Evolutionary conservation across 2,329 filamentous ascomycete genomes (phyloP).

Genomic region (Alternaria panax): DNA sequence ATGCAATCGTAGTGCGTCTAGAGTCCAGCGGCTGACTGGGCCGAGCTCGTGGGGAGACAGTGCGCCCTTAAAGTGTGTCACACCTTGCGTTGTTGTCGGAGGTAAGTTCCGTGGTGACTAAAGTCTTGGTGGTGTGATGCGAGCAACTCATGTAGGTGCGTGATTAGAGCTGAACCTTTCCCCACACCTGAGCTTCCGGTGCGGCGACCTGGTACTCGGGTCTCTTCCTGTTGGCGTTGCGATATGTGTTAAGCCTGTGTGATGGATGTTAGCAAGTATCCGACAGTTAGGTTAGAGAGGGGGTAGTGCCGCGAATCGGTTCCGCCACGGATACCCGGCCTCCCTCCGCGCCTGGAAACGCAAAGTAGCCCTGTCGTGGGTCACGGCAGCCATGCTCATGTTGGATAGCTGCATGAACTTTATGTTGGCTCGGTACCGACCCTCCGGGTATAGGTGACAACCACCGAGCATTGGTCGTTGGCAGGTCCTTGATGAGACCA

Average conservation of each 20-base stretch:
- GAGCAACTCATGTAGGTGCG: conserved; percentile 38
- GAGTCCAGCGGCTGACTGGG: conserved; percentile 12
- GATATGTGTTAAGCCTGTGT: conserved; percentile 28
- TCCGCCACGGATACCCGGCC: conserved; percentile 29
- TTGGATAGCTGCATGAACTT: background rate
- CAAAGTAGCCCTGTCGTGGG: conserved; percentile 8
- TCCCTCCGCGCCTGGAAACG: conserved; percentile 35
- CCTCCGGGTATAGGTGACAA: background rate
- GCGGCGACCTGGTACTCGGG: conserved; percentile 38
- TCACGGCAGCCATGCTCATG: background rate
- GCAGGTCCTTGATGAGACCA: background rate
- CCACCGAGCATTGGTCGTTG: background rate
- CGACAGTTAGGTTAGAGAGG: conserved; percentile 39
- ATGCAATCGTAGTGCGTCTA: conserved; percentile 14
- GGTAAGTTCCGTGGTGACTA: background rate
- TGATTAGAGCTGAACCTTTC: conserved; percentile 37
- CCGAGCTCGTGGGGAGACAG: background rate
- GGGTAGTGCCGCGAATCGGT: conserved; percentile 33
- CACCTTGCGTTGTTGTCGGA: conserved; percentile 17
- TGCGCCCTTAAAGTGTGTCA: conserved; percentile 15
- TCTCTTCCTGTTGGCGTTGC: conserved; percentile 37
- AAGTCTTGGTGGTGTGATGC: conserved; percentile 33
- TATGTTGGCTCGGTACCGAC: conserved; percentile 2
- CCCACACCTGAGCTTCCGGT: conserved; percentile 37
- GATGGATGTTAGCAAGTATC: conserved; percentile 34